Conservation (phyloP, 768 basidiomycete species). For the Psilocybe azurescens region DNA sequence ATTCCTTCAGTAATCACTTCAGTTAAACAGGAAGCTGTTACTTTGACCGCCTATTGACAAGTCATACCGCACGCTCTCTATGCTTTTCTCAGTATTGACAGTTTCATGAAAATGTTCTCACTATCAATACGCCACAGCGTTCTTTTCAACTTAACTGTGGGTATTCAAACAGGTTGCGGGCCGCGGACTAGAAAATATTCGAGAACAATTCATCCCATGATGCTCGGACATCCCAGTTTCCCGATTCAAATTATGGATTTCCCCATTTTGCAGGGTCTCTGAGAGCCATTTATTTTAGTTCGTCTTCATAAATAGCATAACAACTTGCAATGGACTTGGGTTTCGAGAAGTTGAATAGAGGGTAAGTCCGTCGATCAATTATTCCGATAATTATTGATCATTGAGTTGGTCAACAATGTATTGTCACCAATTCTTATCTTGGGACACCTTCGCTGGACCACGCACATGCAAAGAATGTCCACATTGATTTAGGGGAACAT, state of each 20-base stretch:
- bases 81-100: too few species aligned
- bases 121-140: background rate
- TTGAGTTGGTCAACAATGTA: background rate
- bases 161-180: background rate
- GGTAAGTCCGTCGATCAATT: constrained; percentile 2
- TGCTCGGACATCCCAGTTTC: background rate
- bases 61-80: too few species aligned
- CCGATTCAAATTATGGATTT: constrained; percentile 1
- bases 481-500: background rate
- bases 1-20: too few species aligned
- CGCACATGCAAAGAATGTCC: background rate
- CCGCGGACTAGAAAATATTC: background rate
- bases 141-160: background rate
- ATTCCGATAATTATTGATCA: constrained; percentile 2
- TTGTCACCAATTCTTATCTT: background rate
- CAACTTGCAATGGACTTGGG: background rate
- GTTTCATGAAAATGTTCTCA: background rate
- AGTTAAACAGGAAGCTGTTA: too few species aligned
- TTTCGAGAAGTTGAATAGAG: background rate
- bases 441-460: background rate
- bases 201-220: background rate
- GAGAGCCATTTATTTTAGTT: background rate
- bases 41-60: too few species aligned
- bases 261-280: background rate
- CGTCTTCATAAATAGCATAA: constrained; percentile 1